These are phyloP conservation scores for Wickerhamiella australiensis DNA, from an alignment of 805 yeast genomes.

Conservation along the genomic window DNA sequence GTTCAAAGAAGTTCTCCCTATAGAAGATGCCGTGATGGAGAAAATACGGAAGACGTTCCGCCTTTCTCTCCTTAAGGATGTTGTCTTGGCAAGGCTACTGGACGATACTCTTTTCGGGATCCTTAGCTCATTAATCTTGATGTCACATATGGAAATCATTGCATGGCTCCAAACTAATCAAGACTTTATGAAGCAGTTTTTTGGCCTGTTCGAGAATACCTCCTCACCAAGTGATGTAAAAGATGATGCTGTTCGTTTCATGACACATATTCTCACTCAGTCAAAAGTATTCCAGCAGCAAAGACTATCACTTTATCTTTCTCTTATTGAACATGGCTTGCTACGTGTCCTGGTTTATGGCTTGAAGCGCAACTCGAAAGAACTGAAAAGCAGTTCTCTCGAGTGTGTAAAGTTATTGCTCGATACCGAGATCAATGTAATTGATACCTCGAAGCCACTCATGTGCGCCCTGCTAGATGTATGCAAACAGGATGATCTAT, in stretches of 20 bases:
- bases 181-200: constrained; percentile 45
- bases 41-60: constrained; percentile 62
- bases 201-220: constrained; percentile 40
- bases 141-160: constrained; percentile 57
- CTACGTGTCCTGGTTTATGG: constrained; percentile 63
- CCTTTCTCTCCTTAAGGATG: constrained; percentile 73
- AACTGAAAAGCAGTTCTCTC: constrained; percentile 56
- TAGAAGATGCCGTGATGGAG: constrained; percentile 38
- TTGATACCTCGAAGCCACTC: constrained; percentile 23
- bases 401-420: constrained; percentile 70
- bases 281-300: constrained; percentile 52
- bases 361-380: constrained; percentile 38
- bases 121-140: constrained; percentile 52
- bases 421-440: constrained; percentile 66
- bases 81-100: constrained; percentile 64
- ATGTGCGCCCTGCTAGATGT: constrained; percentile 43
- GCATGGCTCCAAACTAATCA: constrained; percentile 42
- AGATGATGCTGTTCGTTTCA: constrained; percentile 56
- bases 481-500: constrained; percentile 50
- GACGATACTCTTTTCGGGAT: constrained; percentile 70
- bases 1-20: constrained; percentile 62
- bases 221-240: constrained; percentile 11
- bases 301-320: constrained; percentile 55
- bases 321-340: constrained; percentile 55
- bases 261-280: constrained; percentile 68